These are phyloP conservation scores for Neurospora intermedia DNA, from an alignment of 495 filamentous ascomycete genomes.

Conservation along the genomic window DNA sequence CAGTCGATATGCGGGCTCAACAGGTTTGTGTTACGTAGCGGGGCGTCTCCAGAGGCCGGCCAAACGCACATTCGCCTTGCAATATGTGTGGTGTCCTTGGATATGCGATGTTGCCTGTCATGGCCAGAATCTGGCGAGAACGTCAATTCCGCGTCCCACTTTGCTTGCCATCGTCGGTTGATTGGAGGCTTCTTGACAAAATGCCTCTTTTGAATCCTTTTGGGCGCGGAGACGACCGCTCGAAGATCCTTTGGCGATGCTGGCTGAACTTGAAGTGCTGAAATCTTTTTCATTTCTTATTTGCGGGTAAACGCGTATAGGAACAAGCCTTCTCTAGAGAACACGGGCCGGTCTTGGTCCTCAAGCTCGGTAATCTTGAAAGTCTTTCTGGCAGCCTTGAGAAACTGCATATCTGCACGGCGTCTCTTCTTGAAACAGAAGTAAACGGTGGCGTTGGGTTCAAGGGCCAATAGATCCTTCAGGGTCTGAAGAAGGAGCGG, in stretches of 20 bases:
- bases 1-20: not conserved
- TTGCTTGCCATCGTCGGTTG: not conserved
- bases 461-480: constrained; percentile 42
- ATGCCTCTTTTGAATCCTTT: not conserved
- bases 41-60: not conserved
- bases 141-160: not conserved
- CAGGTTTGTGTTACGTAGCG: not conserved
- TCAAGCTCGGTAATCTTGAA: constrained; percentile 54
- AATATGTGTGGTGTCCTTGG: not conserved
- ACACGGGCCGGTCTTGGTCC: constrained; percentile 49
- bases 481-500: constrained; percentile 77
- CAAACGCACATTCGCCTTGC: not conserved
- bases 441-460: constrained; percentile 56
- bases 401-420: constrained; percentile 61
- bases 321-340: constrained; percentile 52
- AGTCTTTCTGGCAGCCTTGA: constrained; percentile 54
- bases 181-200: not conserved
- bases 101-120: not conserved
- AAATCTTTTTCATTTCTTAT: constrained; percentile 4
- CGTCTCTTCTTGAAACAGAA: constrained; percentile 94
- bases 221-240: not conserved
- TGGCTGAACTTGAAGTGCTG: not conserved
- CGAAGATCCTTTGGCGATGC: not conserved
- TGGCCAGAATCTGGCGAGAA: not conserved
- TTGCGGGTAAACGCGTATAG: constrained; percentile 50